Evolutionary conservation across 2,329 filamentous ascomycete species (phyloP).

Genomic region (Pseudogymnoascus sp.): DNA sequence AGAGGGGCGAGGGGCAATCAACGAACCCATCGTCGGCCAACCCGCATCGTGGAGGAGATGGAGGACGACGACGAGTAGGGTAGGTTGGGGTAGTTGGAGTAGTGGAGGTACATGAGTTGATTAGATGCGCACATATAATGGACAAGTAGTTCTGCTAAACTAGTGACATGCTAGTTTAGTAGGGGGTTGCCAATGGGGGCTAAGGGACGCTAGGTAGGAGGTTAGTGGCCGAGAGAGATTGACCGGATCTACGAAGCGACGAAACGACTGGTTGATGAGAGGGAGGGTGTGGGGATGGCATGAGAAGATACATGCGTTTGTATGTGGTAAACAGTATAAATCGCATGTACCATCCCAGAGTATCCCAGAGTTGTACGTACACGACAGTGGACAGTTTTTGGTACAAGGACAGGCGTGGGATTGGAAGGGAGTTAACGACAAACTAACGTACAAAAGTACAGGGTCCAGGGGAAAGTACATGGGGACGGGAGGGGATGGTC

Average conservation of each 20-base stretch:
- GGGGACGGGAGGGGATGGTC: background rate
- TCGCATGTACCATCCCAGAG: background rate
- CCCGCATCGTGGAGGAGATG: background rate
- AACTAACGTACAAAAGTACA: background rate
- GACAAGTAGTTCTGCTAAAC: background rate
- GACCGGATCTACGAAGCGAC: background rate
- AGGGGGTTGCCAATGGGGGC: background rate
- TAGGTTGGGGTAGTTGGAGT: background rate
- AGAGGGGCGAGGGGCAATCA: slow-evolving; percentile 7
- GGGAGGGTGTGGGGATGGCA: too few species aligned
- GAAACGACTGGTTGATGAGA: background rate
- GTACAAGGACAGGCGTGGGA: background rate
- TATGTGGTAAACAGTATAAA: background rate
- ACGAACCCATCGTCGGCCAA: slow-evolving; percentile 1
- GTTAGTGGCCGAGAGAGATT: slow-evolving; percentile 4
- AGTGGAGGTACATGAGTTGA: background rate
- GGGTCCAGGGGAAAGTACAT: background rate
- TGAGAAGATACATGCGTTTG: background rate
- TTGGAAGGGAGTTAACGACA: background rate
- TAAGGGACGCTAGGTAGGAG: background rate
- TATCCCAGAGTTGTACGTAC: background rate
- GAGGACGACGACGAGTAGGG: background rate
- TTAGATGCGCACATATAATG: background rate
- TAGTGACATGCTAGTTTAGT: background rate
- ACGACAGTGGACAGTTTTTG: background rate